These are phyloP conservation scores for Neopestalotiopsis sp. DNA, from an alignment of 2,329 filamentous ascomycete genomes.

Conservation along the genomic window DNA sequence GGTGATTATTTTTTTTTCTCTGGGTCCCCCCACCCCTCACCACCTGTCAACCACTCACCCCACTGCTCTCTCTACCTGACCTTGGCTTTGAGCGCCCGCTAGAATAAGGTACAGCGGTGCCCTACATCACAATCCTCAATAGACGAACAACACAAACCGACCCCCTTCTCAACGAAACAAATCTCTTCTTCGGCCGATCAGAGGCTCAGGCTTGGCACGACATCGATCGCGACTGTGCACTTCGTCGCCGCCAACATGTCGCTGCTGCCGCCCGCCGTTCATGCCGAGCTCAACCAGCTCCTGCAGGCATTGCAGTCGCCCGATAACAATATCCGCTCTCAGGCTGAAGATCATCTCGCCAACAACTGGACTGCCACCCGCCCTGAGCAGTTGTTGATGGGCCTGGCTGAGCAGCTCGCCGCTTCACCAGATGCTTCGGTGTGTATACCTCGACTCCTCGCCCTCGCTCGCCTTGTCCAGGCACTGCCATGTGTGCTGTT, in stretches of 20 bases:
- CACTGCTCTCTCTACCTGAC: not conserved
- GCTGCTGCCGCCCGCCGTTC: slow-evolving; percentile 81
- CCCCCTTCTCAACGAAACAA: not conserved
- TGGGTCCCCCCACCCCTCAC: not conserved
- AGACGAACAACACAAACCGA: not conserved
- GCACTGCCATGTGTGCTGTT: not conserved
- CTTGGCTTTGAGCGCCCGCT: not conserved
- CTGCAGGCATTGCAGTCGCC: slow-evolving; percentile 86
- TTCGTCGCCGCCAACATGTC: slow-evolving; percentile 65
- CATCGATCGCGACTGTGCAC: slow-evolving; percentile 3
- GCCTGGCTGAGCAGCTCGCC: slow-evolving; percentile 89
- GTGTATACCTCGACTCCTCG: slow-evolving; percentile 37
- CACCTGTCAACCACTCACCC: not conserved
- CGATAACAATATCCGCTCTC: slow-evolving; percentile 83
- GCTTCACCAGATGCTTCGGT: slow-evolving; percentile 76
- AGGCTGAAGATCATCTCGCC: slow-evolving; percentile 89
- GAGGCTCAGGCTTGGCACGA: slow-evolving; percentile 8
- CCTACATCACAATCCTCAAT: slow-evolving; percentile 4
- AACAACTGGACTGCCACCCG: slow-evolving; percentile 84
- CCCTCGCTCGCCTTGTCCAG: slow-evolving; percentile 8
- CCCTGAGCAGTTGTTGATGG: slow-evolving; percentile 91
- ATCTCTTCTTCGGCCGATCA: not conserved
- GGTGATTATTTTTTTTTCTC: not conserved
- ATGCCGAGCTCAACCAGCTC: slow-evolving; percentile 83
- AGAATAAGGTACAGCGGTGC: not conserved